Conservation (phyloP, 768 basidiomycete species). For the Sistotremastrum niveocremeum region DNA sequence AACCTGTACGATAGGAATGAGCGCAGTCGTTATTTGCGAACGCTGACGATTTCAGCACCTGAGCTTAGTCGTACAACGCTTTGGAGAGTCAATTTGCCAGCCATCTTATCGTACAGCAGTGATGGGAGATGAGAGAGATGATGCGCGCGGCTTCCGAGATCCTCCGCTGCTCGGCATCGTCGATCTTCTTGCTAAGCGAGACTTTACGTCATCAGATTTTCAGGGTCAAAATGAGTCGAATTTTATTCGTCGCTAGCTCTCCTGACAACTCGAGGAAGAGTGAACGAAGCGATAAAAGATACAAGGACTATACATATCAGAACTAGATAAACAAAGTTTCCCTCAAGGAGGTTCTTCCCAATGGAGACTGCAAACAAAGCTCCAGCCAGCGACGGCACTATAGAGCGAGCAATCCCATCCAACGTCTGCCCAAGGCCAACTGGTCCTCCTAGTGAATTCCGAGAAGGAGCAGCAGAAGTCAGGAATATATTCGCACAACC, state of each 20-base stretch:
- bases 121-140: slow-evolving; percentile 1
- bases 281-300: too few species aligned
- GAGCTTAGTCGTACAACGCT: slow-evolving; percentile 21
- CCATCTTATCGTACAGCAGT: background rate
- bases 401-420: slow-evolving; percentile 25
- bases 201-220: too few species aligned
- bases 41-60: slow-evolving; percentile 13
- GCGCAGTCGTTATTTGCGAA: background rate
- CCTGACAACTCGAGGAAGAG: too few species aligned
- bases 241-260: too few species aligned
- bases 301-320: too few species aligned
- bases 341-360: too few species aligned
- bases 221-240: too few species aligned
- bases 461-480: slow-evolving; percentile 45
- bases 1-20: slow-evolving; percentile 1
- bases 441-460: slow-evolving; percentile 54
- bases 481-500: slow-evolving; percentile 65
- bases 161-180: too few species aligned
- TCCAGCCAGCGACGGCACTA: slow-evolving; percentile 12
- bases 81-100: slow-evolving; percentile 13
- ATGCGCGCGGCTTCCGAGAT: too few species aligned
- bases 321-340: too few species aligned
- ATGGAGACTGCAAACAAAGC: slow-evolving; percentile 10
- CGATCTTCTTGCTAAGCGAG: too few species aligned
- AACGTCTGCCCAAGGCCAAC: slow-evolving; percentile 50